Conservation (phyloP, 179 eudicot genomes). For the Silene noctiflora region DNA sequence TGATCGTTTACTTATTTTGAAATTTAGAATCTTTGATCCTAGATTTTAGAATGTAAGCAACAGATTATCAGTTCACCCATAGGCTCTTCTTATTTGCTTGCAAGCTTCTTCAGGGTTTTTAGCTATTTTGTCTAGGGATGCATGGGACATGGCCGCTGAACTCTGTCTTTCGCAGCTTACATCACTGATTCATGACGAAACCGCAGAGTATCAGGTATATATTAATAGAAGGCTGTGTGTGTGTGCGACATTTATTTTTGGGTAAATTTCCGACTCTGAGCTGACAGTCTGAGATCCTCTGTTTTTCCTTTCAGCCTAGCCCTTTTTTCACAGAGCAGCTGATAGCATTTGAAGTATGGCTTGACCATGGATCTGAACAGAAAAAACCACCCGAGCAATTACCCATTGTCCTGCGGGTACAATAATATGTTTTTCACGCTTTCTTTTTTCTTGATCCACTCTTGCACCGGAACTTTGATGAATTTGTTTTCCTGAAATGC, state of each 20-base stretch:
- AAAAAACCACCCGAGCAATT: constrained; percentile 97
- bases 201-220: constrained; percentile 81
- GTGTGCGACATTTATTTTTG: too few species aligned
- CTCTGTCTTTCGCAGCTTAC: constrained; percentile 93
- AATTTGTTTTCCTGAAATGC: too few species aligned
- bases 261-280: background rate
- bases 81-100: constrained; percentile 2
- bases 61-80: background rate
- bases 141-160: constrained; percentile 99
- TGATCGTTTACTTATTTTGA: background rate
- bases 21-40: background rate
- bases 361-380: constrained; percentile 90
- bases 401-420: constrained; percentile 97
- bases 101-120: constrained; percentile 20
- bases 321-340: constrained; percentile 94
- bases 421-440: constrained; percentile 4
- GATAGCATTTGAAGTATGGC: constrained; percentile 98
- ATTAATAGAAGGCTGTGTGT: background rate
- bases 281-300: constrained; percentile 10
- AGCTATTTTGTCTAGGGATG: constrained; percentile 57
- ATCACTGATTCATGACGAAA: constrained; percentile 67
- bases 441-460: background rate
- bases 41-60: background rate
- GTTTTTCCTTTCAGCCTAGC: constrained; percentile 61
- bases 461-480: background rate